Conservation (phyloP, 306 rosid species). For the Mimosa bimucronata region DNA sequence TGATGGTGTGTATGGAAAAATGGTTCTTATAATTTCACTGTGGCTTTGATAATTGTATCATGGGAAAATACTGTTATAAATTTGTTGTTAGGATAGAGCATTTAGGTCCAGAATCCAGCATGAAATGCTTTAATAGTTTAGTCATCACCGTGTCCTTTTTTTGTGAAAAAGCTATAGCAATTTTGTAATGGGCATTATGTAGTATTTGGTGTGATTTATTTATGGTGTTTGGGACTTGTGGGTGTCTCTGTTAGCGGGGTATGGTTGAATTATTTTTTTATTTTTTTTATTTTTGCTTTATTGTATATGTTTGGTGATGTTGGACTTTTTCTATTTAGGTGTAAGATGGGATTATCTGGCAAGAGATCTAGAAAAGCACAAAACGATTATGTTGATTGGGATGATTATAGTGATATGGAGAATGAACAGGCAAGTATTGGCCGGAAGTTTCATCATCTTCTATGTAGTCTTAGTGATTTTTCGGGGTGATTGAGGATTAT, state of each 20-base stretch:
- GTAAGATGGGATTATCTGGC: slow-evolving; percentile 47
- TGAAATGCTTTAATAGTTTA: neutral
- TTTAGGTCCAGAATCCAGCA: neutral
- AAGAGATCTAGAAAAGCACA: slow-evolving; percentile 43
- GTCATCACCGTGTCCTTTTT: neutral
- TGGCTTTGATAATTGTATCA: neutral
- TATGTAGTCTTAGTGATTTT: slow-evolving; percentile 3
- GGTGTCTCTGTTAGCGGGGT: neutral
- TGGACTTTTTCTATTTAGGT: slow-evolving; percentile 9
- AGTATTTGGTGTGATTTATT: slow-evolving; percentile 2
- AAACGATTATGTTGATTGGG: slow-evolving; percentile 43
- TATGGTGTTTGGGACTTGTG: slow-evolving; percentile 2
- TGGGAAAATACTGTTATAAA: neutral
- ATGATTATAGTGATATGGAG: slow-evolving; percentile 46
- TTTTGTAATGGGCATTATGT: neutral
- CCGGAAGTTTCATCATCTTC: neutral
- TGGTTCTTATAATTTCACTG: neutral
- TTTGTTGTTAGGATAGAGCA: slow-evolving; percentile 3
- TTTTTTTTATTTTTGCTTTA: neutral
- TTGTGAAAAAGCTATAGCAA: neutral
- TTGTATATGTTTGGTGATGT: neutral
- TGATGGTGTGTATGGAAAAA: neutral
- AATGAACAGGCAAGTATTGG: slow-evolving; percentile 39
- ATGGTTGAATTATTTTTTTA: slow-evolving; percentile 1
- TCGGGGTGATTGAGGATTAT: slow-evolving; percentile 21